A percentile compares a stretch with the other conserved stretches of the same genome.
Conservation (phyloP, 352 stramenopile species). For the Globisporangium spinosum region DNA sequence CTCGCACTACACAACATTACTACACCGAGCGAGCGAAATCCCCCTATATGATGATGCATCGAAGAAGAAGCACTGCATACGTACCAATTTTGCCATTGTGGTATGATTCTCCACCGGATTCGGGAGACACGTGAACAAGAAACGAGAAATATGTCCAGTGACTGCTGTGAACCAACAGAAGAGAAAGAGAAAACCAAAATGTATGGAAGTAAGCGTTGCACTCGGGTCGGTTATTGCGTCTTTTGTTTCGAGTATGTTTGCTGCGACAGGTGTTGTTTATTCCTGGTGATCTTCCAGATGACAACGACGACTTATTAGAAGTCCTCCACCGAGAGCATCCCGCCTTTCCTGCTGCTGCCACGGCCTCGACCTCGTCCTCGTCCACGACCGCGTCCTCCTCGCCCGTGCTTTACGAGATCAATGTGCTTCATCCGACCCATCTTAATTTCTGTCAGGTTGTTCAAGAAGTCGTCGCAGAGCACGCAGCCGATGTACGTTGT, state of each 20-base stretch:
- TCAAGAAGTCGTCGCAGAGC: constrained; percentile 46
- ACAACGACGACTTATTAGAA: constrained; percentile 18
- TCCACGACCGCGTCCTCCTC: constrained; percentile 21
- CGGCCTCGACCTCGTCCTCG: too few species aligned
- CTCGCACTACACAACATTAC: not conserved
- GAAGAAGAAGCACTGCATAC: not conserved
- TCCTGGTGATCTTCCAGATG: not conserved
- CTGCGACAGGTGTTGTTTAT: not conserved
- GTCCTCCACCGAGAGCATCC: constrained; percentile 24
- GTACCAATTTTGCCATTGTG: constrained; percentile 7
- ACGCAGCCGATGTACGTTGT: constrained; percentile 36
- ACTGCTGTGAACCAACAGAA: constrained; percentile 5
- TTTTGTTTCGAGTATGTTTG: not conserved
- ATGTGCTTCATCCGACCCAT: constrained; percentile 40
- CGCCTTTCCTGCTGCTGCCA: constrained; percentile 16
- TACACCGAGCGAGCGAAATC: not conserved
- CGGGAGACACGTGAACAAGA: not conserved
- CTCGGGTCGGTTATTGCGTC: not conserved
- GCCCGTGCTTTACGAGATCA: constrained; percentile 22
- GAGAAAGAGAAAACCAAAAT: not conserved
- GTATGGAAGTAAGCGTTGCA: constrained; percentile 7
- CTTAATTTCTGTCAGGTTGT: constrained; percentile 35
- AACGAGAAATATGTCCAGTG: constrained; percentile 1
- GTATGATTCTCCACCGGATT: not conserved
- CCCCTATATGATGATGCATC: not conserved